phyloP scores from a whole-genome alignment of 1,139 yeast species.

The Suhomyces terraborum region DNA sequence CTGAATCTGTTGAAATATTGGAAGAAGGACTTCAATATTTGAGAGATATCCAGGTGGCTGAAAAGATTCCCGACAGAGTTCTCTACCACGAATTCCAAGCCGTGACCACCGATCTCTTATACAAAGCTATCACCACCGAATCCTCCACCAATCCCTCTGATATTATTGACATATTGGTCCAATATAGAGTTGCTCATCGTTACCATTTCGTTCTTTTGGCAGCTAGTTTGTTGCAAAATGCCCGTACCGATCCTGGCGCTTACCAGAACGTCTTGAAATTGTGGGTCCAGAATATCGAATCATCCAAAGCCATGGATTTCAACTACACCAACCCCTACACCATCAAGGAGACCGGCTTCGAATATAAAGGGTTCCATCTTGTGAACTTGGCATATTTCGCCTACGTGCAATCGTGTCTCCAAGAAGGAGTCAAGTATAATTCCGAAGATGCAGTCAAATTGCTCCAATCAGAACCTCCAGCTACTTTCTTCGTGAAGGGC shows the following conservation, averaged over 20 bases:
- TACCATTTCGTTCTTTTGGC: constrained; percentile 35
- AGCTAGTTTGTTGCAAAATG: constrained; percentile 21
- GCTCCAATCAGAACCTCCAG: constrained; percentile 32
- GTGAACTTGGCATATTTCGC: constrained; percentile 37
- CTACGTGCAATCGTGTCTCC: constrained; percentile 34
- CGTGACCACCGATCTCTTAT: constrained; percentile 27
- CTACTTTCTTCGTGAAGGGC: constrained; percentile 22
- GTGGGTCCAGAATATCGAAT: constrained; percentile 42
- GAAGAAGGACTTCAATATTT: constrained; percentile 47
- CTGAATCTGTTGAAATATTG: constrained; percentile 40
- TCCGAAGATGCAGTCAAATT: constrained; percentile 32
- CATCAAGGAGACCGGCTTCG: constrained; percentile 12
- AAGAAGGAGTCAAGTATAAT: constrained; percentile 26
- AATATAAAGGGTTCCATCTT: constrained; percentile 21
- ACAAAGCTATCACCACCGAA: constrained; percentile 21
- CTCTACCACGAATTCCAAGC: constrained; percentile 29
- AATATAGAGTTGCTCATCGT: constrained; percentile 35
- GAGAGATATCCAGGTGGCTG: constrained; percentile 39
- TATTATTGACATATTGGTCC: constrained; percentile 31
- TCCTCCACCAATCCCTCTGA: constrained; percentile 24
- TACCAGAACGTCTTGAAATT: constrained; percentile 30
- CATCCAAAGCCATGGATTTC: constrained; percentile 16
- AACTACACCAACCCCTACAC: constrained; percentile 16
- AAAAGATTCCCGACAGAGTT: constrained; percentile 26
- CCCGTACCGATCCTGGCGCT: constrained; percentile 11